Evolutionary conservation across 2,329 filamentous ascomycete genomes (phyloP).

Genomic region (Verruconis gallopava): DNA sequence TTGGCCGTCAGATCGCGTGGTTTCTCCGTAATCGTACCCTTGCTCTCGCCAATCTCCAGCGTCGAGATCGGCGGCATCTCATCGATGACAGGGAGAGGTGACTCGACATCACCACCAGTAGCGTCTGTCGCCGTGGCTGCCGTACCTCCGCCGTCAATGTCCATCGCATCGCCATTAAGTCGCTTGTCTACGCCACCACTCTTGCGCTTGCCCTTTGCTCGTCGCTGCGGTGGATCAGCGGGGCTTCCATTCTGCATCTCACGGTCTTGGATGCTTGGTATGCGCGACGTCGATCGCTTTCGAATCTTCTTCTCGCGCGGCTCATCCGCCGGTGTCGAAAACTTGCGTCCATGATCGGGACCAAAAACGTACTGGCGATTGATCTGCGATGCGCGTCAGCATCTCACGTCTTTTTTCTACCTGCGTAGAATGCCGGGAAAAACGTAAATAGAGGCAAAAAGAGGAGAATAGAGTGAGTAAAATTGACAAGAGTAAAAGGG

Average conservation of each 20-base stretch:
- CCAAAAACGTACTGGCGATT: constrained; percentile 25
- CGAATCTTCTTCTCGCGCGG: constrained; percentile 3
- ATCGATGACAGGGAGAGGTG: constrained; percentile 23
- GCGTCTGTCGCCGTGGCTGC: constrained; percentile 19
- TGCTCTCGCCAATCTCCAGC: constrained; percentile 25
- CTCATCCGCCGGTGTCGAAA: constrained; percentile 24
- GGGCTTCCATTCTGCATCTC: constrained; percentile 4
- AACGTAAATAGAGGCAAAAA: neutral
- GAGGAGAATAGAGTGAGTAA: neutral
- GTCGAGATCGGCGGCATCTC: constrained; percentile 25
- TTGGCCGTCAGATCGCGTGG: constrained; percentile 15
- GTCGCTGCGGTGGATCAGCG: neutral
- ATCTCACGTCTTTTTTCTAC: constrained; percentile 2
- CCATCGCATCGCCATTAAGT: constrained; percentile 35
- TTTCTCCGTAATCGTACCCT: constrained; percentile 12
- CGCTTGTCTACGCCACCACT: constrained; percentile 21
- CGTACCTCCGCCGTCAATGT: constrained; percentile 27
- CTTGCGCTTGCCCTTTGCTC: constrained; percentile 15
- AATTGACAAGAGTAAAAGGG: constrained; percentile 1
- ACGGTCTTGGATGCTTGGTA: constrained; percentile 1
- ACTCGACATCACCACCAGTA: constrained; percentile 25
- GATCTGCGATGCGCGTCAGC: constrained; percentile 4
- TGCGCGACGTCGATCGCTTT: neutral
- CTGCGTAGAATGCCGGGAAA: neutral
- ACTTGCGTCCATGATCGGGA: constrained; percentile 26